Evolutionary conservation across 2,329 filamentous ascomycete species (phyloP).

Genomic region (Fusarium veterinarium): DNA sequence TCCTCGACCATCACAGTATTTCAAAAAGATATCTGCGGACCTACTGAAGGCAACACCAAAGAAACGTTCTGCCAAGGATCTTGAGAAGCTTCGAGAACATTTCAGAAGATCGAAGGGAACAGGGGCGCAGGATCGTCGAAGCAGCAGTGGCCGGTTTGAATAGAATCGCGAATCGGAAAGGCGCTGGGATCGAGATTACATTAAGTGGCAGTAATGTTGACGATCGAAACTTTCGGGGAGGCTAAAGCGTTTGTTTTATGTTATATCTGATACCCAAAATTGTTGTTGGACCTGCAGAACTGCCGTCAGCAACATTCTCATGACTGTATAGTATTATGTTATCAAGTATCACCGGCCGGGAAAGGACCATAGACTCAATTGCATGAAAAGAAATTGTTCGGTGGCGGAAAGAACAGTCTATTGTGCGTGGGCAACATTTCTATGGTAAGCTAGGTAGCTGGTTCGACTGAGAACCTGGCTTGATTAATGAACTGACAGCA

Average conservation of each 20-base stretch:
- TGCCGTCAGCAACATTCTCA: not conserved
- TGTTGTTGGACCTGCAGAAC: not conserved
- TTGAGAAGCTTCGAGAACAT: constrained; percentile 43
- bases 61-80: constrained; percentile 37
- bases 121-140: constrained; percentile 2
- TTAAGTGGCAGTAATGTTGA: not conserved
- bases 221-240: not conserved
- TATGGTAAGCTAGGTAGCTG: constrained; percentile 44
- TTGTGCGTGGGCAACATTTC: constrained; percentile 50
- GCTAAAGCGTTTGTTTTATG: not conserved
- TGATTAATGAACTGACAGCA: constrained; percentile 29
- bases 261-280: constrained; percentile 24
- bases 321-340: not conserved
- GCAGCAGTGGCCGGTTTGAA: constrained; percentile 25
- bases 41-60: constrained; percentile 19
- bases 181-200: not conserved
- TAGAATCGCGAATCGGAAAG: not conserved
- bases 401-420: constrained; percentile 44
- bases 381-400: not conserved
- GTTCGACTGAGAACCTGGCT: constrained; percentile 35
- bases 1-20: constrained; percentile 40
- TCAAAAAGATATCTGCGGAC: constrained; percentile 32
- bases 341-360: not conserved
- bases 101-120: constrained; percentile 40
- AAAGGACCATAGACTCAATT: not conserved